phyloP scores from a whole-genome alignment of 2,329 filamentous ascomycete genomes.

The Immersiporthe knoxdaviesiana region DNA sequence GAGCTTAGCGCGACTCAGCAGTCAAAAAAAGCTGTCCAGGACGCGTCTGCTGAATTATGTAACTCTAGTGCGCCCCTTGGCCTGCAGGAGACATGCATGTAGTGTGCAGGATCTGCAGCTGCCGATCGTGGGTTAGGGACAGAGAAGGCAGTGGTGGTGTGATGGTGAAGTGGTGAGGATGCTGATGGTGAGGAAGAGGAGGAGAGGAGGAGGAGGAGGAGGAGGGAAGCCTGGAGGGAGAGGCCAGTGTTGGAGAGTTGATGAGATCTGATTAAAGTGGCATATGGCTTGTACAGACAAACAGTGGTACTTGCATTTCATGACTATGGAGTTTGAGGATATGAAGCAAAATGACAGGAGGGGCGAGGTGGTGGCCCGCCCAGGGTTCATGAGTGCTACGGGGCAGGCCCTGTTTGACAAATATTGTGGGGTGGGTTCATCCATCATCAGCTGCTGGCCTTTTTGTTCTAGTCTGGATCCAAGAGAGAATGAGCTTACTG shows the following conservation, averaged over 20 bases:
- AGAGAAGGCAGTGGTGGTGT: not conserved
- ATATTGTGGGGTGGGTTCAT: conserved; percentile 17
- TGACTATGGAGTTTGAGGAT: conserved; percentile 19
- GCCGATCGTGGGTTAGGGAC: not conserved
- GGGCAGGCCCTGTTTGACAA: conserved; percentile 27
- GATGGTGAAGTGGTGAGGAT: not conserved
- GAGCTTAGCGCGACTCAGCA: conserved; percentile 16
- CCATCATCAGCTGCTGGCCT: not conserved
- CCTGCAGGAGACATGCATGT: conserved; percentile 12
- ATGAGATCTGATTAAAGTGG: not conserved
- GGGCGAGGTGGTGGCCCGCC: conserved; percentile 17
- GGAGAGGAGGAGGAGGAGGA: not conserved
- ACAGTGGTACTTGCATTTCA: conserved; percentile 9
- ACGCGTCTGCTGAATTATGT: not conserved
- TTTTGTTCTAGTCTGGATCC: not conserved
- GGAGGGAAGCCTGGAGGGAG: not conserved
- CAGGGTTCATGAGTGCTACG: conserved; percentile 13
- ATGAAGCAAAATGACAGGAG: conserved; percentile 29
- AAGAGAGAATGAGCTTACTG: not conserved
- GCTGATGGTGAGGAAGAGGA: not conserved
- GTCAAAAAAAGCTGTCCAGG: not conserved
- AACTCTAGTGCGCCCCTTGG: not conserved
- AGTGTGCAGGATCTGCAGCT: conserved; percentile 16
- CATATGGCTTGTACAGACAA: not conserved
- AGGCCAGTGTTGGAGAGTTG: not conserved